phyloP scores from a whole-genome alignment of 2,329 filamentous ascomycete genomes.

The Cryphonectria japonica region DNA sequence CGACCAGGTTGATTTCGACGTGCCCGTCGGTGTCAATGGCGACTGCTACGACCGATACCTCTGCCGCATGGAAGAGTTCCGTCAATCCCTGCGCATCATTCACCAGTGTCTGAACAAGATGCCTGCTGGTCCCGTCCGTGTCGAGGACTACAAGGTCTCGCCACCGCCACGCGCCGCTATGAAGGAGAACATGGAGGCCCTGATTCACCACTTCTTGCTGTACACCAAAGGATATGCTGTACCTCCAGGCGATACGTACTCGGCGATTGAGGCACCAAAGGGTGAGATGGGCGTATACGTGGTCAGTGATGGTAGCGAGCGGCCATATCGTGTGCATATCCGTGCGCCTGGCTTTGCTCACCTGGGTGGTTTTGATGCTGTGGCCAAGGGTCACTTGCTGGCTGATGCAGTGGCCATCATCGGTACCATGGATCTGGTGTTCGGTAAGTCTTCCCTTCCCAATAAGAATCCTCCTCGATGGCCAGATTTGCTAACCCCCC shows the following conservation, averaged over 20 bases:
- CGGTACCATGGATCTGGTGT: constrained; percentile 86
- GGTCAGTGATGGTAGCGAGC: constrained; percentile 93
- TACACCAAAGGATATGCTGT: constrained; percentile 99
- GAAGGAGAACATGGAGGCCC: constrained; percentile 99
- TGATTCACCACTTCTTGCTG: constrained; percentile 98
- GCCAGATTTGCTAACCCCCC: constrained; percentile 39
- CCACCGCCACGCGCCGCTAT: constrained; percentile 95
- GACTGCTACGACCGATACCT: constrained; percentile 99
- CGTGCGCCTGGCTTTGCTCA: constrained; percentile 96
- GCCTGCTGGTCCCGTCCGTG: constrained; percentile 89
- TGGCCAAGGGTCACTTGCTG: constrained; percentile 87
- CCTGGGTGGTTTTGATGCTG: constrained; percentile 89
- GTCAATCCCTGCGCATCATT: constrained; percentile 96
- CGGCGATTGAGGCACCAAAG: constrained; percentile 98
- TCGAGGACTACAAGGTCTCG: constrained; percentile 98
- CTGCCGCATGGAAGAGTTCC: constrained; percentile 99
- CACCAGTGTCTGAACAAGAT: constrained; percentile 99
- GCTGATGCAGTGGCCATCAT: constrained; percentile 98
- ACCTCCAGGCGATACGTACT: constrained; percentile 97
- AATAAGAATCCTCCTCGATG: neutral
- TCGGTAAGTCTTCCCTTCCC: constrained; percentile 62
- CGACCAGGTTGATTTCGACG: constrained; percentile 96
- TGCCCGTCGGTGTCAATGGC: constrained; percentile 93
- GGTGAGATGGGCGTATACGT: constrained; percentile 98
- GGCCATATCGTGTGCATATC: constrained; percentile 97